Evolutionary conservation across 1,284 basidiomycete genomes (phyloP).

Genomic region (Amylostereum chailletii): DNA sequence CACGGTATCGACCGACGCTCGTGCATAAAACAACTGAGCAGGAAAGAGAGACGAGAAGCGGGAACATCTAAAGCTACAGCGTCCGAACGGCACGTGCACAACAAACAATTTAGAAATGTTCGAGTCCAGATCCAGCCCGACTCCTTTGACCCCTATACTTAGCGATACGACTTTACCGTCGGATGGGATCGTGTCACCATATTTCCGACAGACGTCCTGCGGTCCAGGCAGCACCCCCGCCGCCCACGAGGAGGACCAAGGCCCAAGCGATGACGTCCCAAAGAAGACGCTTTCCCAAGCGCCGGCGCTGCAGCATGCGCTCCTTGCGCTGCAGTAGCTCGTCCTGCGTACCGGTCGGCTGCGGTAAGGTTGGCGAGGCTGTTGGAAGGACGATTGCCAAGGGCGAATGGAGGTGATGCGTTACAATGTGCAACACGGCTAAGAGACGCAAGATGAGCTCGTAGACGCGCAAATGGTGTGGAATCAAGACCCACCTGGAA

Average conservation of each 20-base stretch:
- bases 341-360: slow-evolving; percentile 30
- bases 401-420: slow-evolving; percentile 62
- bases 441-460: slow-evolving; percentile 1
- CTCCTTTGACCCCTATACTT: no score
- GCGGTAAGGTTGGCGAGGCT: slow-evolving; percentile 19
- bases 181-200: slow-evolving; percentile 22
- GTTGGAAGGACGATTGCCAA: slow-evolving; percentile 58
- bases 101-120: no score
- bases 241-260: slow-evolving; percentile 43
- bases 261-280: slow-evolving; percentile 72
- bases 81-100: no score
- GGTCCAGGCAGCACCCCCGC: slow-evolving; percentile 44
- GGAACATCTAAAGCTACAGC: no score
- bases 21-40: no score
- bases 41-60: no score
- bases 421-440: slow-evolving; percentile 56
- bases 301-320: slow-evolving; percentile 53
- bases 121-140: no score
- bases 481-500: slow-evolving; percentile 37
- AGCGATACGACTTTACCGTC: no score
- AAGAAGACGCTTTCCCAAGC: slow-evolving; percentile 51
- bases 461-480: slow-evolving; percentile 4
- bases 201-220: slow-evolving; percentile 33
- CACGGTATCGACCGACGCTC: no score
- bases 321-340: slow-evolving; percentile 71